Conservation (phyloP, 225 moss, liverwort and hornwort genomes). For the Straminergon stramineum region DNA sequence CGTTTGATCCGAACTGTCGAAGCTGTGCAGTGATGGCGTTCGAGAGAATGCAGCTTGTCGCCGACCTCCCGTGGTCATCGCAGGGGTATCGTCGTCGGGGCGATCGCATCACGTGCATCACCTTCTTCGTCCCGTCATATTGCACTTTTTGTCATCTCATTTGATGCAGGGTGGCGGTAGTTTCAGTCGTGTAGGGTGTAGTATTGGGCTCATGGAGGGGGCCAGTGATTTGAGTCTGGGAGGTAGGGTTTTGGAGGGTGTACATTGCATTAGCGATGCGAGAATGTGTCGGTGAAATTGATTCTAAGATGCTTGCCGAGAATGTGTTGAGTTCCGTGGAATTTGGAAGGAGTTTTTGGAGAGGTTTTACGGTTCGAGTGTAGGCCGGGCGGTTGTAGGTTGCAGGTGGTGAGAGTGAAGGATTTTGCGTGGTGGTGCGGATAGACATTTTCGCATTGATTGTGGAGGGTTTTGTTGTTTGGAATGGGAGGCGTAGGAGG, state of each 20-base stretch:
- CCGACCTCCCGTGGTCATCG: background rate
- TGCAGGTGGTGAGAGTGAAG: background rate
- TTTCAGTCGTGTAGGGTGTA: background rate
- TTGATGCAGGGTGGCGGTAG: background rate
- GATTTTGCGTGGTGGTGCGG: background rate
- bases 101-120: background rate
- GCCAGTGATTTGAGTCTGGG: background rate
- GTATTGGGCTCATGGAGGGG: background rate
- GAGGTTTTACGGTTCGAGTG: background rate
- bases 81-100: background rate
- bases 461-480: background rate
- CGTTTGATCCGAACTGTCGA: background rate
- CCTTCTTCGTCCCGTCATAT: background rate
- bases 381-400: background rate
- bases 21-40: background rate
- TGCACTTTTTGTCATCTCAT: background rate
- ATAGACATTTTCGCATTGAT: background rate
- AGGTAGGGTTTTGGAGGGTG: background rate
- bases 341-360: background rate
- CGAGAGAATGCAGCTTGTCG: background rate
- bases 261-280: background rate
- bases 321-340: background rate
- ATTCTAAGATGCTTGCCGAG: background rate
- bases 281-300: background rate
- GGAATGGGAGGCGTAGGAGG: background rate